Percentiles rank a stretch among this genome's conserved stretches.
phyloP scores from a whole-genome alignment of 2,329 filamentous ascomycete species.

The Phialocephala subalpina region DNA sequence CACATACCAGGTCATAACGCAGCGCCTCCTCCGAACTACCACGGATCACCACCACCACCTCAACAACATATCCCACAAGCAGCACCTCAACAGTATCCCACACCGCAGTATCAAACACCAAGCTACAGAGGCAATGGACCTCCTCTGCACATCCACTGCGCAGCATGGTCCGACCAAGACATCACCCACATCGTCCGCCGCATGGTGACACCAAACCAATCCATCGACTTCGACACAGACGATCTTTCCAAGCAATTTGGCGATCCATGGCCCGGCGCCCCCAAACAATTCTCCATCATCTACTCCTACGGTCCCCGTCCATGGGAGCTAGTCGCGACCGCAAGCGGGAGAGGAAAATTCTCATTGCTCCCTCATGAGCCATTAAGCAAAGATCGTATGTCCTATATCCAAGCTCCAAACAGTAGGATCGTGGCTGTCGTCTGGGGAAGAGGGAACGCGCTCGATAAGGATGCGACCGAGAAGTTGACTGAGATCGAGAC shows the following conservation, averaged over 20 bases:
- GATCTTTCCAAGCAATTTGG: constrained; percentile 1
- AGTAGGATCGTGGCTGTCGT: constrained; percentile 10
- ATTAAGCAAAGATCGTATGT: not conserved
- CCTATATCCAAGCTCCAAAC: not conserved
- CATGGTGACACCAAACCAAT: constrained; percentile 9
- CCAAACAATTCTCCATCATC: constrained; percentile 18
- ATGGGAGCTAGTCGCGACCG: constrained; percentile 10
- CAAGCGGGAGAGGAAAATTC: not conserved
- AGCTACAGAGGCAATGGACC: not conserved
- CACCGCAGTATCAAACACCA: not conserved
- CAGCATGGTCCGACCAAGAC: constrained; percentile 11
- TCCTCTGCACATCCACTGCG: constrained; percentile 12
- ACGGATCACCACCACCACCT: not conserved
- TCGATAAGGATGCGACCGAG: constrained; percentile 10
- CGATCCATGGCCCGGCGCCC: constrained; percentile 16
- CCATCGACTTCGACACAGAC: constrained; percentile 12
- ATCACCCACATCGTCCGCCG: constrained; percentile 14
- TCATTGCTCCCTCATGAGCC: not conserved
- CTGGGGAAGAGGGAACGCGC: constrained; percentile 10
- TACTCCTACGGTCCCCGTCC: constrained; percentile 19
- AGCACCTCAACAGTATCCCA: not conserved
- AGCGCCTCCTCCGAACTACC: not conserved
- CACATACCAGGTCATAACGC: not conserved
- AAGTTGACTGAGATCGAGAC: constrained; percentile 19
- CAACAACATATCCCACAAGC: not conserved